Evolutionary conservation across 1,284 basidiomycete species (phyloP).

Genomic region (Salmacisia buchloeana): DNA sequence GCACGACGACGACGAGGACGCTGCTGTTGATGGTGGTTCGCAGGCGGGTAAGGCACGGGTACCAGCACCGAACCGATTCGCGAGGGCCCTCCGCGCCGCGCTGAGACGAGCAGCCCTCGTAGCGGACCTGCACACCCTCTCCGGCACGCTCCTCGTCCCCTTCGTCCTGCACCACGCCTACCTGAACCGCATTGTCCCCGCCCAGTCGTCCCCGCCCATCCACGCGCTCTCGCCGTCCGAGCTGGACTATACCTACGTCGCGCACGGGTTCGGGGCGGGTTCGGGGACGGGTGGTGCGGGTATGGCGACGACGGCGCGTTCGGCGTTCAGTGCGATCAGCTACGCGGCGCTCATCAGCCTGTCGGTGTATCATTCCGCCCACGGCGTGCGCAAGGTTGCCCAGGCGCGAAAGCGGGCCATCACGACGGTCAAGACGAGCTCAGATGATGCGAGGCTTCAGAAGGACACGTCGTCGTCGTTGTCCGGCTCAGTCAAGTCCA

Average conservation of each 20-base stretch:
- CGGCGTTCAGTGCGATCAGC: background rate
- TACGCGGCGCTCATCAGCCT: background rate
- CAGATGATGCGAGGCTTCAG: background rate
- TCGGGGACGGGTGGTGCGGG: background rate
- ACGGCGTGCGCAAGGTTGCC: background rate
- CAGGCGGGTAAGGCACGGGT: background rate
- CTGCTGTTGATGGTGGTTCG: too few relatives aligned
- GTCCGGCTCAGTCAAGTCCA: background rate
- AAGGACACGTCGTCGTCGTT: background rate
- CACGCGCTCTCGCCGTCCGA: conserved; percentile 30
- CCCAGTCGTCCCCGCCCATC: conserved; percentile 19
- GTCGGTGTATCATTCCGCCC: background rate
- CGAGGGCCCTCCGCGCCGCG: background rate
- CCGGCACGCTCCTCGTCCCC: conserved; percentile 29
- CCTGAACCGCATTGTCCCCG: conserved; percentile 33
- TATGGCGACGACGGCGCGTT: background rate
- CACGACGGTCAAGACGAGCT: background rate
- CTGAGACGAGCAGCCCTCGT: background rate
- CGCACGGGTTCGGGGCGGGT: conserved; percentile 12
- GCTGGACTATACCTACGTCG: conserved; percentile 40
- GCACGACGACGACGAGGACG: background rate
- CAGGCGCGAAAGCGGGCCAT: background rate
- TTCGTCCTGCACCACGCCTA: conserved; percentile 24
- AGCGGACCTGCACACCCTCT: conserved; percentile 15
- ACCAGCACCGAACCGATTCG: background rate